These are phyloP conservation scores for Diutina siamensis DNA, from an alignment of 1,139 yeast genomes.

Conservation along the genomic window DNA sequence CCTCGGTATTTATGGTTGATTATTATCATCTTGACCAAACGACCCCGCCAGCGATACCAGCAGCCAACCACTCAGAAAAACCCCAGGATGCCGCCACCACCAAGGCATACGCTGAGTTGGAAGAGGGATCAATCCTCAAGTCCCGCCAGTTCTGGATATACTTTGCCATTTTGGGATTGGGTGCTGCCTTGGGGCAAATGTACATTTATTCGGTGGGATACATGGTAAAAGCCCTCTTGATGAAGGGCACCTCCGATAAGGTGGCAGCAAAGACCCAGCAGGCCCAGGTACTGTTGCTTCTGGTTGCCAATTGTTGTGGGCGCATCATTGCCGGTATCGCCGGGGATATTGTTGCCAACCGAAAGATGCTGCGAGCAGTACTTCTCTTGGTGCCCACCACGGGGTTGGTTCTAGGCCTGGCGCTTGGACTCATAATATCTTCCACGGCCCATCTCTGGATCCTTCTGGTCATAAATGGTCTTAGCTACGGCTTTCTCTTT, in stretches of 20 bases:
- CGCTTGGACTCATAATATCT: constrained; percentile 22
- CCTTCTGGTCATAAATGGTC: constrained; percentile 36
- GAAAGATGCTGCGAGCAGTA: constrained; percentile 31
- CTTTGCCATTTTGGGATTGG: constrained; percentile 32
- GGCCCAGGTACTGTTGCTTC: constrained; percentile 42
- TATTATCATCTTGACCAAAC: not conserved
- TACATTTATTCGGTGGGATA: constrained; percentile 53
- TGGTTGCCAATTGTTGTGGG: constrained; percentile 44
- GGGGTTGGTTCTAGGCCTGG: constrained; percentile 31
- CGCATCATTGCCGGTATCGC: constrained; percentile 39
- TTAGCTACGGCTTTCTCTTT: constrained; percentile 47
- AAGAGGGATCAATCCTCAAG: constrained; percentile 14
- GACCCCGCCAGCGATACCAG: too few species aligned
- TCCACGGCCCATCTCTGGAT: constrained; percentile 13
- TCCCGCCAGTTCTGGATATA: constrained; percentile 38
- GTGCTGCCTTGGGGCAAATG: constrained; percentile 52
- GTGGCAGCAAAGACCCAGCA: constrained; percentile 30
- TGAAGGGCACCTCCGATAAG: constrained; percentile 8
- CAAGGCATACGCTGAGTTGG: not conserved
- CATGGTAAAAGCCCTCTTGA: constrained; percentile 42
- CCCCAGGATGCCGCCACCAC: not conserved
- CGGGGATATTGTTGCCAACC: constrained; percentile 39
- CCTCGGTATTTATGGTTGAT: constrained; percentile 36
- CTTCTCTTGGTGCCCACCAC: constrained; percentile 34
- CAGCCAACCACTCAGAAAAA: not conserved